Percentiles rank a stretch among this genome's conserved stretches.
These are phyloP conservation scores for Puccinia triticina DNA, from an alignment of 1,284 basidiomycete species.

Conservation along the genomic window DNA sequence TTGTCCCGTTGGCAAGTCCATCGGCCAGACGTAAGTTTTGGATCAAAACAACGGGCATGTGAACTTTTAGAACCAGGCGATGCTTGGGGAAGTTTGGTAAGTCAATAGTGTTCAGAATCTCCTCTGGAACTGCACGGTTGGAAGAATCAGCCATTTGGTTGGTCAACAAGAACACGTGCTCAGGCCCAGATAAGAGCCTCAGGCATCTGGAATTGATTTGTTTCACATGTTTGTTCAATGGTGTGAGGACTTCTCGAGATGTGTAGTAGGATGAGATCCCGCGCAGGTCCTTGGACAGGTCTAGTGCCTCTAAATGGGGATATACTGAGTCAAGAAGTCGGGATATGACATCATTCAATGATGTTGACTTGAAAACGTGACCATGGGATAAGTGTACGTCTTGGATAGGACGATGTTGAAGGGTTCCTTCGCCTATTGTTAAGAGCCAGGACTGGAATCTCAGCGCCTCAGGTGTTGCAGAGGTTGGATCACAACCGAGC, in stretches of 20 bases:
- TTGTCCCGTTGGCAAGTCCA: not conserved
- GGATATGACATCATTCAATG: not conserved
- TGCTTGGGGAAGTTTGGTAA: not conserved
- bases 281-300: too few species aligned
- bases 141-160: not conserved
- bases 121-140: not conserved
- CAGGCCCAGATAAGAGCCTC: not conserved
- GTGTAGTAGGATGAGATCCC: not conserved
- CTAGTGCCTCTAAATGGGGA: not conserved
- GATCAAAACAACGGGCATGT: not conserved
- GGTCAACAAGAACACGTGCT: not conserved
- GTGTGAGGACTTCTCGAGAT: not conserved
- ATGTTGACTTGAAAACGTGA: not conserved
- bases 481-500: not conserved
- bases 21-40: not conserved
- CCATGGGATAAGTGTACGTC: not conserved
- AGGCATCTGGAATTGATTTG: not conserved
- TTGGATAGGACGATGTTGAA: not conserved
- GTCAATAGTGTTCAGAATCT: not conserved
- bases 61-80: not conserved
- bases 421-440: not conserved
- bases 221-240: not conserved
- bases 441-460: constrained; percentile 11
- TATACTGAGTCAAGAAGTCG: not conserved
- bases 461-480: not conserved